Base-by-base conservation (phyloP, 1,284 basidiomycete species). In the Cryptococcus maquisensis region DNA sequence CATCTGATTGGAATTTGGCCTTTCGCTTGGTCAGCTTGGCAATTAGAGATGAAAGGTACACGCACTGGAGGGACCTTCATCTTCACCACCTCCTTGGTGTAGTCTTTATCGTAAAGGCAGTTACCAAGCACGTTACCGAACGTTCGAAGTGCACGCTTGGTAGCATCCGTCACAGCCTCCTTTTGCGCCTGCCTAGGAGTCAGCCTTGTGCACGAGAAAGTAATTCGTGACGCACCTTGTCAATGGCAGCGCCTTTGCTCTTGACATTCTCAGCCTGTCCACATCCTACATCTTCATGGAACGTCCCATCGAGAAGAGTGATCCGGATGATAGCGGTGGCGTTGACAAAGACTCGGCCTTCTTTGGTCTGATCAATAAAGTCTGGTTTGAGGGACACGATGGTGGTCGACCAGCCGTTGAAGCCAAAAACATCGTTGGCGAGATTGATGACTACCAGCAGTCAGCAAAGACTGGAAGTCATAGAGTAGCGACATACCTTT, bases 361-460 rank as follows among this genome's bases (percentile, higher is more conserved):
- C 84, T 59, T 86, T 83, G 58, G 80, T 84, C 60, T 77, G 82
- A 67, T 95, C 91, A 55, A 72, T 49, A 67, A 77, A 84, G 65
- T 83, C 81, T 4, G 87, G 88, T 16, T 85, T 85, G 41, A 97
- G 76, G 48, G 77, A 87, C 52, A 89, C 83, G 47, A 98, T 82
- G 52, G 79, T 88, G 2, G 92, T 90, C 50, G 87, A 91, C 95
- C 95, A 98, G 10, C 96, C 96, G 61, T 98, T 94, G 79, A 93
- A 97, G 1, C 95, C 95, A 78, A 98, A 98, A 37, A 98, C 89
- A 66, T 98, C 94, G 73, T 98, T 98, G 1, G 95, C 95, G 23
- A 98, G 81, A 66, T 91, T 92, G 73, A 97, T 92, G 35, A 91
- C 86, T 78, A 49, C 12, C 38, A 20, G 16, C 20, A n/a, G 39